Evolutionary conservation across 2,329 filamentous ascomycete genomes (phyloP), one percentile per base, ranked within the genome.

Genomic region (Aspergillus pseudonomiae): DNA sequence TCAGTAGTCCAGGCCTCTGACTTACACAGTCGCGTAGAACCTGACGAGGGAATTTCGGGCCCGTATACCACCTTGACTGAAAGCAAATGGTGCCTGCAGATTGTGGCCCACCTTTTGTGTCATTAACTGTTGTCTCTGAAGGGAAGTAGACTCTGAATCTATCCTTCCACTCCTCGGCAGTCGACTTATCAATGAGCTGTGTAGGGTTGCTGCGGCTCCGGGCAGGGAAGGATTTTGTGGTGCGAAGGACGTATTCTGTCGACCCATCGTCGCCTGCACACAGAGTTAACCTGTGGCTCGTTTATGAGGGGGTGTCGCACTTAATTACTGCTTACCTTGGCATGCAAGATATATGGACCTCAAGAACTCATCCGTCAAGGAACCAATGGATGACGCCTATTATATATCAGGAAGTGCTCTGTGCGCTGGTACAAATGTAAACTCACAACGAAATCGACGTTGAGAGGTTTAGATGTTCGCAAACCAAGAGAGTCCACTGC

Each of bases 1-100:
- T 92, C 66, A 99, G 81, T 26, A 97, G 75, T 0, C 92, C 91
- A 3, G 79, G 69, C 41, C 94, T 84, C 28, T 82, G 85, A 67
- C 91, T 96, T 67, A 88, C 81, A 74, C 90, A 93, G 74, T 98
- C 92, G 58, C 89, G 86, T 71, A 98, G 81, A 34, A 92, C 81
- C 46, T 86, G 78, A 48, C 83, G 85, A 4, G 94, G 94, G 71
- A 98, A 98, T 0, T 81, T 86, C 2, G 83, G 65, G 0, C 84
- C 80, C 48, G 89, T 82, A 84, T 90, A 98, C 88, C 89, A 93
- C 65, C 87, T 88, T 10, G 84, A 80, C 65, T 90, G 86, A 63
- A 95, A 85, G 72, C 91, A 96, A 63, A 98, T 93, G 0, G 94
- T 96, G 10, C 94, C 94, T 26, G 88, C 95, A 46, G 81, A 88